Base-by-base conservation (phyloP, 2,329 filamentous ascomycete genomes). In the Ascochyta fabae region DNA sequence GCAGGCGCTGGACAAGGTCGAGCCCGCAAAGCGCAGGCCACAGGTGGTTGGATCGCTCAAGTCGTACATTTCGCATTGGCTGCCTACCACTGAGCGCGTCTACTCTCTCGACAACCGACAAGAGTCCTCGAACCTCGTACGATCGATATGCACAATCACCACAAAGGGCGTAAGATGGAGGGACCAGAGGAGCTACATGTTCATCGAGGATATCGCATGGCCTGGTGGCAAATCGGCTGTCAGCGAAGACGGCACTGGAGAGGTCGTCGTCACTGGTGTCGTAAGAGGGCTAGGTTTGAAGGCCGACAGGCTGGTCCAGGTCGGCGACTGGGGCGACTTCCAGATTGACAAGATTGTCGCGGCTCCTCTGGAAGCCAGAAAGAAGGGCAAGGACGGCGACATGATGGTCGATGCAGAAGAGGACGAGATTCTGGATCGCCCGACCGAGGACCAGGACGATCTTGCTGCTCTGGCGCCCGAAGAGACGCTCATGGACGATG, bases 81-180 rank as follows among this genome's bases (percentile, higher is more conserved):
- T 98, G 74, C 92, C 95, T 0, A 86, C 91, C 23, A 89, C 95
- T 67, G 93, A 97, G 68, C 97, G 95, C 77, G 83, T 99, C 15
- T 91, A 94, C 75, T 95, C 87, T 64, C 82, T 97, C 51, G 92
- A 96, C 71, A 94, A 86, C 59, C 85, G 91, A 70, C 92, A 96
- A 72, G 95, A 99, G 74, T 94, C 91, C 72, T 86, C 92, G 47
- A 98, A 97, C 72, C 81, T 96, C 34, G 90, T 98, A 76, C 86
- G 96, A 48, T 94, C 92, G 26, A 80, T 99, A 15, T 99, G 95
- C 81, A 96, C 88, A 61, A 92, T 90, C 33, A 92, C 89, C 39
- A 94, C 95, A 10, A 98, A 96, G 79, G 95, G 95, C 0, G 86
- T 99, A n/a, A 82, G 88, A 60, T 99, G 95, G 95, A 86, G 95